Base-by-base conservation (phyloP, 129 eudicot species). In the Solidago caesia region DNA sequence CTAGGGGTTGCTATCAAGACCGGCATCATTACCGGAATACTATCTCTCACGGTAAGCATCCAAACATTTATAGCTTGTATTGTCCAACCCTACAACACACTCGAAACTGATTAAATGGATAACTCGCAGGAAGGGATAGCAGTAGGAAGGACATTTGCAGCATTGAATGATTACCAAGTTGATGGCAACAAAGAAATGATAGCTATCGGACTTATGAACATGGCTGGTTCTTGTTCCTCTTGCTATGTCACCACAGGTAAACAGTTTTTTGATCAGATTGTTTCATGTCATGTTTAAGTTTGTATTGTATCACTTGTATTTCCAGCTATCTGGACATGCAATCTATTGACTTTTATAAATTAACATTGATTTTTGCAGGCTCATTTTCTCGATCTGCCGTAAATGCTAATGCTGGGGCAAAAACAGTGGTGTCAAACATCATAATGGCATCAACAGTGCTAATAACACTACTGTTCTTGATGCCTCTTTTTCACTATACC, bases 151-250 rank as follows among this genome's bases (percentile, higher is more conserved):
- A 91, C 99, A 61, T 95, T 95, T 81, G 97, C 97, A 59, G 44
- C 94, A 16, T 68, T 95, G 66, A 82, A 80, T 55, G 91, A 95
- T 75, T 95, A 95, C 86, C 97, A 95, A 84, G 99, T 95, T 65
- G 99, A 95, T 73, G 99, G 97, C 3, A 95, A 95, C 85, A 89
- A 95, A 75, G 99, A 95, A 83, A 95, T 95, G 99, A 72, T 95
- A 84, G 97, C 99, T 11, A 91, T 95, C 76, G 99, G 99, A 12
- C 75, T 95, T 5, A 89, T 91, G 99, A 95, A 95, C 75, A 88
- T 91, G 92, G 99, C 89, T 44, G 99, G 99, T 51, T 95, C 99
- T 63, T 95, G 97, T 64, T 82, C 96, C 55, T 95, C 99, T 5
- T 95, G 99, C 85, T 95, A 84, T 59, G 92, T 95, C 71, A 95